Conservation (phyloP, 2,329 filamentous ascomycete genomes). For the Tolypocladium guangdongense region DNA sequence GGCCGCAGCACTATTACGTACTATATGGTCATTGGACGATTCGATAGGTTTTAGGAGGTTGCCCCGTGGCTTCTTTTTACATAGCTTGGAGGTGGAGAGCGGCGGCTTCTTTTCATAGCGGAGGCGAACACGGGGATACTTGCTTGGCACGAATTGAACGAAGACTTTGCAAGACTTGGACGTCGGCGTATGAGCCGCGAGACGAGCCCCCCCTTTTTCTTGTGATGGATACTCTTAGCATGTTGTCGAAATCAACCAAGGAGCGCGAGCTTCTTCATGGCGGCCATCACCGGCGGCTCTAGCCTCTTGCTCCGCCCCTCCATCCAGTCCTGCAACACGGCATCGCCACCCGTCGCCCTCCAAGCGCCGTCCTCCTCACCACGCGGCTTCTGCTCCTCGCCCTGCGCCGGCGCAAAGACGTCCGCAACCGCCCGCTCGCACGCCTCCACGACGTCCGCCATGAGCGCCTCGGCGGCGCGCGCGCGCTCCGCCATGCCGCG, state of each 20-base stretch:
- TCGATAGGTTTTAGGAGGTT: background rate
- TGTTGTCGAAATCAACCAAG: slow-evolving; percentile 26
- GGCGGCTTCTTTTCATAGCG: slow-evolving; percentile 16
- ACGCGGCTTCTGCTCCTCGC: slow-evolving; percentile 9
- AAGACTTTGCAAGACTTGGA: background rate
- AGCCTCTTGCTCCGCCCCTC: slow-evolving; percentile 32
- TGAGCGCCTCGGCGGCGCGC: slow-evolving; percentile 60
- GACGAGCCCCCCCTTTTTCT: background rate
- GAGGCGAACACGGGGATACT: slow-evolving; percentile 18
- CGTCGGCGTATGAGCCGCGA: background rate
- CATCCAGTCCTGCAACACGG: slow-evolving; percentile 40
- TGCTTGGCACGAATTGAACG: slow-evolving; percentile 5
- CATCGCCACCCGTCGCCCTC: slow-evolving; percentile 37
- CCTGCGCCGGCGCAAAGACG: slow-evolving; percentile 43
- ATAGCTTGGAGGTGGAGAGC: too few relatives aligned
- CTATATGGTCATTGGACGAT: background rate
- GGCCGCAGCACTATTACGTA: background rate
- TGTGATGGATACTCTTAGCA: background rate
- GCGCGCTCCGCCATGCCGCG: slow-evolving; percentile 83
- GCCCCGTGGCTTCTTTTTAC: background rate
- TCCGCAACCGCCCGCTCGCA: slow-evolving; percentile 58
- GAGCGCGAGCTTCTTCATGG: slow-evolving; percentile 38
- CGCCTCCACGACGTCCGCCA: slow-evolving; percentile 61
- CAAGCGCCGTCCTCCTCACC: slow-evolving; percentile 12
- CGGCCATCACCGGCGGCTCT: slow-evolving; percentile 36